Percentiles rank a stretch among this genome's conserved stretches.
These are phyloP conservation scores for Candida sp. DNA, from an alignment of 1,139 yeast species.

Conservation along the genomic window DNA sequence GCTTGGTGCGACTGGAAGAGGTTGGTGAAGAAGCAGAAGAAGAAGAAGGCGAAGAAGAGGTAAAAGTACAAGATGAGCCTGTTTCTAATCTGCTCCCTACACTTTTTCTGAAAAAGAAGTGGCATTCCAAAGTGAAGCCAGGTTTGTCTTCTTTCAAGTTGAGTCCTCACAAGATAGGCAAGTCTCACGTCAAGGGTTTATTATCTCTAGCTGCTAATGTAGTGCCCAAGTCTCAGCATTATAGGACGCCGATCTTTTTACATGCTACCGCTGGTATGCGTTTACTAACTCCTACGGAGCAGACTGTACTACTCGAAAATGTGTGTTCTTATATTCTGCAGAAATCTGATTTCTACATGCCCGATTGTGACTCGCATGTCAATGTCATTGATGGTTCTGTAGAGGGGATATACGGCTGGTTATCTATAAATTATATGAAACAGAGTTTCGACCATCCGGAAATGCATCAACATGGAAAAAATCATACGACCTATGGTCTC, in stretches of 20 bases:
- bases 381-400: constrained; percentile 71
- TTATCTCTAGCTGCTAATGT: constrained; percentile 52
- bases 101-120: constrained; percentile 42
- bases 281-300: constrained; percentile 54
- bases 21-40: constrained; percentile 10
- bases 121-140: constrained; percentile 64
- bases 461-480: constrained; percentile 47
- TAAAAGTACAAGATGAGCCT: constrained; percentile 6
- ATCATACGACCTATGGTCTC: constrained; percentile 65
- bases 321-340: constrained; percentile 54
- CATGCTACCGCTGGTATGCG: constrained; percentile 86
- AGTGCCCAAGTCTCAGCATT: constrained; percentile 65
- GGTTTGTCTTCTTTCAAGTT: constrained; percentile 60
- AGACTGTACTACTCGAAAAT: constrained; percentile 44
- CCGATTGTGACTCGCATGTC: constrained; percentile 57
- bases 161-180: constrained; percentile 54
- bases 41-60: constrained; percentile 12
- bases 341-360: constrained; percentile 56
- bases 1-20: constrained; percentile 4
- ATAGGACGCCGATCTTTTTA: constrained; percentile 71
- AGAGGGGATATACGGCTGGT: constrained; percentile 85
- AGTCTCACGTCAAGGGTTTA: constrained; percentile 54
- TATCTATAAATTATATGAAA: constrained; percentile 66
- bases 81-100: constrained; percentile 28
- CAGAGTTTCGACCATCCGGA: constrained; percentile 53